A percentile compares a stretch with the other conserved stretches of the same genome.
Conservation (phyloP, 768 basidiomycete genomes). For the Galerina sulciceps region DNA sequence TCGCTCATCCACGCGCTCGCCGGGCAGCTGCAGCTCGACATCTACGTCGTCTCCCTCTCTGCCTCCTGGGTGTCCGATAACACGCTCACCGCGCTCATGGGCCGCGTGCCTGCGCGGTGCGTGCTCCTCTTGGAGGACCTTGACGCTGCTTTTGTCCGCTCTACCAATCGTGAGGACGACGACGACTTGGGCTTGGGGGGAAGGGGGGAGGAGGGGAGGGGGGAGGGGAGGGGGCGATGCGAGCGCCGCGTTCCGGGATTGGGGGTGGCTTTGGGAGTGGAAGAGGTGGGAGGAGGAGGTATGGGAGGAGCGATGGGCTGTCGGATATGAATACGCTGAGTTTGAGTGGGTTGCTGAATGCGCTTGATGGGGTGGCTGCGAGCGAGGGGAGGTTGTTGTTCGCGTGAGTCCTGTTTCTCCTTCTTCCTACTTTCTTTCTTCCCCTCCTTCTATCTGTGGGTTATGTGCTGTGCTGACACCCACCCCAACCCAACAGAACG, state of each 20-base stretch:
- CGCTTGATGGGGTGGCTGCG: constrained; percentile 85
- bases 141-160: constrained; percentile 86
- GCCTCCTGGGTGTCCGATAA: constrained; percentile 89
- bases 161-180: constrained; percentile 65
- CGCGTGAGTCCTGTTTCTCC: constrained; percentile 59
- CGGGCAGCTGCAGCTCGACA: constrained; percentile 87
- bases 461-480: no score
- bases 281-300: constrained; percentile 37
- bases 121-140: constrained; percentile 91
- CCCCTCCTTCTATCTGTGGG: constrained; percentile 3
- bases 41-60: constrained; percentile 86
- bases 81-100: constrained; percentile 85
- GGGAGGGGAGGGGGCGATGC: constrained; percentile 5
- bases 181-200: constrained; percentile 36
- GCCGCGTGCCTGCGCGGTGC: constrained; percentile 81
- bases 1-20: constrained; percentile 88
- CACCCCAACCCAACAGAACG: no score
- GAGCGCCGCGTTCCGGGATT: constrained; percentile 17
- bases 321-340: constrained; percentile 83
- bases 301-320: constrained; percentile 35
- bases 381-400: constrained; percentile 88
- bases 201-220: constrained; percentile 20
- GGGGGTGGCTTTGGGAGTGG: constrained; percentile 14
- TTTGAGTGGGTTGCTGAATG: constrained; percentile 82
- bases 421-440: not conserved